Conservation (phyloP, 2,329 filamentous ascomycete species). For the Arthrobotrys musiformis region DNA sequence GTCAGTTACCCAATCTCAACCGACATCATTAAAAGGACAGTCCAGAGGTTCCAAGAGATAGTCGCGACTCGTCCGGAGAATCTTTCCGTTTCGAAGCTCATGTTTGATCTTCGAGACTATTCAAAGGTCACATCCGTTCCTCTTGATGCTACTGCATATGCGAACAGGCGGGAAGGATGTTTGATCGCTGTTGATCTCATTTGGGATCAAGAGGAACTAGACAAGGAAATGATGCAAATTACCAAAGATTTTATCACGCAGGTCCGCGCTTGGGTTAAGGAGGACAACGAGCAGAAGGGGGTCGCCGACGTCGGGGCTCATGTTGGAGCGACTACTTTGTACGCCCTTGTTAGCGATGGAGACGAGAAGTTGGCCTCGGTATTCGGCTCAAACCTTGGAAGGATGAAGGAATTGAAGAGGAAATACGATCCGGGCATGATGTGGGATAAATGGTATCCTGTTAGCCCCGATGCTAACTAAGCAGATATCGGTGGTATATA, state of each 20-base stretch:
- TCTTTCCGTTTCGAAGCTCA: slow-evolving; percentile 32
- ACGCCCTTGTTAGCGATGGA: slow-evolving; percentile 39
- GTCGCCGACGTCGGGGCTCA: slow-evolving; percentile 42
- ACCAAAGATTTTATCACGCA: slow-evolving; percentile 13
- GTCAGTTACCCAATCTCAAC: slow-evolving; percentile 23
- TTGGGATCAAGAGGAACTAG: slow-evolving; percentile 40
- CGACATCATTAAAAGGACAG: slow-evolving; percentile 8
- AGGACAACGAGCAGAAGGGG: slow-evolving; percentile 31
- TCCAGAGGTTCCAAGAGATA: slow-evolving; percentile 14
- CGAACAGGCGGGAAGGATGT: slow-evolving; percentile 31
- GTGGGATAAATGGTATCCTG: slow-evolving; percentile 66
- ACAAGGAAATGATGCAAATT: slow-evolving; percentile 23
- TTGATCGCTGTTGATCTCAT: slow-evolving; percentile 33
- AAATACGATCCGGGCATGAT: slow-evolving; percentile 66
- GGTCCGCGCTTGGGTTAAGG: slow-evolving; percentile 20
- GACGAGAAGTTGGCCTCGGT: slow-evolving; percentile 46
- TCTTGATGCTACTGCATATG: slow-evolving; percentile 49
- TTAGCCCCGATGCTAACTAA: slow-evolving; percentile 54
- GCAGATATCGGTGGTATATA: too few relatives aligned
- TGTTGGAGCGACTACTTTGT: slow-evolving; percentile 53
- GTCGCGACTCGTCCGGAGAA: slow-evolving; percentile 28
- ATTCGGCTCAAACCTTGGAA: slow-evolving; percentile 56
- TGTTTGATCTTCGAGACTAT: slow-evolving; percentile 45
- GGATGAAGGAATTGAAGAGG: slow-evolving; percentile 65
- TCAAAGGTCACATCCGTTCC: slow-evolving; percentile 39